Evolutionary conservation across 129 eudicot species (phyloP), one percentile per base, ranked within the genome.

Genomic region (Ambrosia artemisiifolia): DNA sequence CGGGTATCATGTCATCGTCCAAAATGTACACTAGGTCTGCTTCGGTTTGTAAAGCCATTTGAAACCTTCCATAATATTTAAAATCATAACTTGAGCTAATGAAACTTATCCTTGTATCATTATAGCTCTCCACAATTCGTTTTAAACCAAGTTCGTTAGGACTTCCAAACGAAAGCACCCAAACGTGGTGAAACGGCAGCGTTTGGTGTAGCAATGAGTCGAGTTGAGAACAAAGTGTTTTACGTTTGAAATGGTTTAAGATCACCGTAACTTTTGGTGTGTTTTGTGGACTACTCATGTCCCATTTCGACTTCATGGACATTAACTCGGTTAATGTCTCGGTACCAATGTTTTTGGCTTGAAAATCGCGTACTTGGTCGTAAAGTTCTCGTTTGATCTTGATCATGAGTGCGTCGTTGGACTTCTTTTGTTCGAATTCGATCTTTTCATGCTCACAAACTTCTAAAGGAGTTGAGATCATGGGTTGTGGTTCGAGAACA

Each of bases 1-100:
- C 98, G 0, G 98, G 98, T 2, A 94, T 94, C 98, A 94, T 94
- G 43, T 94, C 98, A 59, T 94, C 98, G 2, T 94, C 98, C 11
- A 94, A 67, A 42, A 94, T 86, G 54, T 94, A 94, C 38, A 94
- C 98, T 0, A 94, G 85, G 57, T 94, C 98, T 2, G 86, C 87
- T 35, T 94, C 96, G 1, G 98, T 94, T 44, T 94, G 98, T 49
- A 94, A 72, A 5, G 98, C 98, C 93, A 94, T 83, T 44, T 94
- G 98, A 56, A 94, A 94, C 79, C 98, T 79, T 13, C 98, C 98
- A 30, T 85, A 94, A 80, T 94, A 94, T 81, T 94, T 94, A 63
- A 94, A 94, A 77, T 94, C 98, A 13, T 94, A 90, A 59, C 83
- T 85, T 7, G 98, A 94, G 67, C 95, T 79, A 3, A 90, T 78